Evolutionary conservation across 2,329 filamentous ascomycete species (phyloP).

Genomic region (Apiospora rasikravindrae): DNA sequence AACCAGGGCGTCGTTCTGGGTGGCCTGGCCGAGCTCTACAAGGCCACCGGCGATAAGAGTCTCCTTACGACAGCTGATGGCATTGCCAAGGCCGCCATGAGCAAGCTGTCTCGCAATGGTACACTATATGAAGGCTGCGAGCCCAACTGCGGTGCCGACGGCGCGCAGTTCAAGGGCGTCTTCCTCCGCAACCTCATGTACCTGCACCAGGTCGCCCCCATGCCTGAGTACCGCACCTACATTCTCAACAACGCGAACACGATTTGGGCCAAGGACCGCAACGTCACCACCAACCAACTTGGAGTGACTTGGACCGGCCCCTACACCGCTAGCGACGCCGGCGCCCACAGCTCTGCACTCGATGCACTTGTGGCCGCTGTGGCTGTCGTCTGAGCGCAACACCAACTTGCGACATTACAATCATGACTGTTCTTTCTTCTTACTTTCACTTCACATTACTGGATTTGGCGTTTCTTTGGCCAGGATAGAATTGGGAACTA

Average conservation of each 20-base stretch:
- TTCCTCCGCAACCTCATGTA: slow-evolving; percentile 68
- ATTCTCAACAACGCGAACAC: slow-evolving; percentile 41
- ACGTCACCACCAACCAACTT: slow-evolving; percentile 35
- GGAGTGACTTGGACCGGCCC: slow-evolving; percentile 39
- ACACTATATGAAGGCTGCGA: slow-evolving; percentile 62
- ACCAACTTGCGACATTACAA: not conserved
- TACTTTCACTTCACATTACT: not conserved
- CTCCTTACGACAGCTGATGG: slow-evolving; percentile 47
- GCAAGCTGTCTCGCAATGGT: slow-evolving; percentile 46
- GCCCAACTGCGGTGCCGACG: slow-evolving; percentile 55
- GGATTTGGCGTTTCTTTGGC: not conserved
- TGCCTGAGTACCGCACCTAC: slow-evolving; percentile 47
- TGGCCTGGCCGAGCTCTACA: slow-evolving; percentile 56
- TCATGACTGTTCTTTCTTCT: not conserved
- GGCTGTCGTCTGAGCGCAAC: slow-evolving; percentile 30
- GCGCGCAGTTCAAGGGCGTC: slow-evolving; percentile 72
- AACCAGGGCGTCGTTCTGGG: slow-evolving; percentile 63
- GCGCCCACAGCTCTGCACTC: slow-evolving; percentile 38
- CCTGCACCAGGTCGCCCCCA: slow-evolving; percentile 55
- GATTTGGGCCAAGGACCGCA: slow-evolving; percentile 42
- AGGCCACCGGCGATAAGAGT: slow-evolving; percentile 46
- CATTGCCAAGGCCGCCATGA: slow-evolving; percentile 59
- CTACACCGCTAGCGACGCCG: slow-evolving; percentile 33
- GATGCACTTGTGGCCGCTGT: slow-evolving; percentile 37
- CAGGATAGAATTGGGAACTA: not conserved